phyloP scores from a whole-genome alignment of 2,329 filamentous ascomycete genomes.

The Fusarium circinatum region DNA sequence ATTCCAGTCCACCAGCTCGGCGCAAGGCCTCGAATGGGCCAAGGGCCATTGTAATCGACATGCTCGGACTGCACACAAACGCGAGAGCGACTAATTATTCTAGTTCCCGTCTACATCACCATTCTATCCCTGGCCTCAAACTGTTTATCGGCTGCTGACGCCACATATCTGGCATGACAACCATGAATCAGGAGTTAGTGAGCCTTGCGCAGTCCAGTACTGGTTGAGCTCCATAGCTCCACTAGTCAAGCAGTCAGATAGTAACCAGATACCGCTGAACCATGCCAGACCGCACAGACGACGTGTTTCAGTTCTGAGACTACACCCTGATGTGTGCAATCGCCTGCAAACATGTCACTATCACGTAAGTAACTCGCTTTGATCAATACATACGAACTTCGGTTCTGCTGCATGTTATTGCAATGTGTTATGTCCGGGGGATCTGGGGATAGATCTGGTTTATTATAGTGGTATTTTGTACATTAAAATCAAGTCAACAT shows the following conservation, averaged over 20 bases:
- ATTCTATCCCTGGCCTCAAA: conserved; percentile 32
- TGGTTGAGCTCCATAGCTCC: conserved; percentile 40
- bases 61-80: conserved; percentile 23
- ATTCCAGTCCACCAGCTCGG: conserved; percentile 41
- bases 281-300: conserved; percentile 35
- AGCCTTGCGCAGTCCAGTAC: conserved; percentile 23
- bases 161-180: conserved; percentile 45
- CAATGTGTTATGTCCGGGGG: neutral
- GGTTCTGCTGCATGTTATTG: neutral
- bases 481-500: neutral
- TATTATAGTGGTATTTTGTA: neutral
- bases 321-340: conserved; percentile 29
- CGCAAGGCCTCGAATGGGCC: conserved; percentile 45
- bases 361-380: conserved; percentile 1
- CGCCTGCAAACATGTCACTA: conserved; percentile 15
- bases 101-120: conserved; percentile 33
- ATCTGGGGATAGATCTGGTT: neutral
- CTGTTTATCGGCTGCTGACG: conserved; percentile 41
- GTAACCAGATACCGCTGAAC: conserved; percentile 30
- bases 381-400: neutral
- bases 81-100: conserved; percentile 15
- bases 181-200: conserved; percentile 40
- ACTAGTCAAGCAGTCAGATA: conserved; percentile 41
- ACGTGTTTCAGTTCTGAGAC: conserved; percentile 38
- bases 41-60: conserved; percentile 40